Base-by-base conservation (phyloP, 805 yeast genomes). In the Pichia occidentalis region DNA sequence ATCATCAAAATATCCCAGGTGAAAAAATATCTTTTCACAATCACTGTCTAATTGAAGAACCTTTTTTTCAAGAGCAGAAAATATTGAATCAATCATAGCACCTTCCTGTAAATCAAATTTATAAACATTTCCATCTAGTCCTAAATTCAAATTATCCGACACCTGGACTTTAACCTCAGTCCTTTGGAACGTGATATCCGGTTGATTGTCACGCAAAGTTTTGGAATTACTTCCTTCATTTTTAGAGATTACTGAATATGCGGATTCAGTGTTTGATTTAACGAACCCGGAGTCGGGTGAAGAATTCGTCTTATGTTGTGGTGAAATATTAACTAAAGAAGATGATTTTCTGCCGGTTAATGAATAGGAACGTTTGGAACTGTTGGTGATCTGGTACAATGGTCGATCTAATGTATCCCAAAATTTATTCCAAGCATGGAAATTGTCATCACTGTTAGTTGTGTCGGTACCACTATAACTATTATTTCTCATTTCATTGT, bases 1-100 rank as follows among this genome's bases (percentile, higher is more conserved):
- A 23, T 61, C 64, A 36, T 67, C 71, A 12, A 55, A 46, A 39
- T 65, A 67, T 23, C 64, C 56, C 9, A 67, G 36, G 16, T 61
- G 62, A 38, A 58, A 51, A 3, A 21, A 4, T n/a, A 27, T 9
- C n/a, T n/a, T n/a, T n/a, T n/a, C n/a, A n/a, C n/a, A n/a, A n/a
- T n/a, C n/a, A n/a, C n/a, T n/a, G n/a, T 16, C 28, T 25, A 25
- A 25, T 25, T 25, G 28, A 25, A 25, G n/a, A 6, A n/a, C 16
- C 16, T n/a, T n/a, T n/a, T 6, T 25, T 25, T 16, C 5, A 8
- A 5, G n/a, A 25, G 5, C 5, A n/a, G 28, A 16, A n/a, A 25
- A 8, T 25, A n/a, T 25, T 25, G 28, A 13, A 5, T 25, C 16
- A 6, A 25, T 8, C 9, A n/a, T 25, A 5, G 28, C n/a, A 6